Base-by-base conservation (phyloP, 1,139 yeast genomes). In the Geotrichum citri-aurantii region DNA sequence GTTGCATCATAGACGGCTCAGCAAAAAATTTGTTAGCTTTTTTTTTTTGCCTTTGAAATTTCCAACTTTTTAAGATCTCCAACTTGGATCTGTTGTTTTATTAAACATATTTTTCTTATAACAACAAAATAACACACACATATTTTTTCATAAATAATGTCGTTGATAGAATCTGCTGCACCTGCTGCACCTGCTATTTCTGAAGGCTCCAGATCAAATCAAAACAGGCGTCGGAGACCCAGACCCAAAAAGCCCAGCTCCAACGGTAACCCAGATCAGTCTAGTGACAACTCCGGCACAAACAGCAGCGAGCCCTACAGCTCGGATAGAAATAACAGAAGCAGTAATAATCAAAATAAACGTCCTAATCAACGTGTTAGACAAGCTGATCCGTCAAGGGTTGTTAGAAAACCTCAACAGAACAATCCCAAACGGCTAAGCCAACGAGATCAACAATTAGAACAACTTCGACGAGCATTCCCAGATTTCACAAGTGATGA, bases 361-460 rank as follows among this genome's bases (percentile, higher is more conserved):
- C 56, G 61, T 19, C 58, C 59, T 2, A 59, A 48, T 27, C 62
- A 59, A 37, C 58, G 60, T 21, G 42, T 55, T 23, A n/a, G 40
- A 21, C 42, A 33, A 24, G 60, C 60, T 11, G 62, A 59, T 47
- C 57, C 60, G 8, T 54, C 57, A 14, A 42, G 52, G 19, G 54
- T 59, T 26, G 66, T 65, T 11, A 44, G 59, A n/a, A 60, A 63
- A 47, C 69, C 69, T 3, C 60, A 60, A 52, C 65, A 63, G 12
- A 58, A 54, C 42, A 59, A 61, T 26, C 57, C 57, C 31, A 60
- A 62, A 31, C 56, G 55, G 31, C 56, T 61, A 19, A 62, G 63
- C 42, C 57, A 52, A 17, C 57, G 65, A 12, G 61, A 51, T 8
- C 57, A 56, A 23, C 66, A 63, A 49, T 46, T 60, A 5, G 51